Conservation (phyloP, 1,139 yeast species). For the Debaryomyces nepalensis region DNA sequence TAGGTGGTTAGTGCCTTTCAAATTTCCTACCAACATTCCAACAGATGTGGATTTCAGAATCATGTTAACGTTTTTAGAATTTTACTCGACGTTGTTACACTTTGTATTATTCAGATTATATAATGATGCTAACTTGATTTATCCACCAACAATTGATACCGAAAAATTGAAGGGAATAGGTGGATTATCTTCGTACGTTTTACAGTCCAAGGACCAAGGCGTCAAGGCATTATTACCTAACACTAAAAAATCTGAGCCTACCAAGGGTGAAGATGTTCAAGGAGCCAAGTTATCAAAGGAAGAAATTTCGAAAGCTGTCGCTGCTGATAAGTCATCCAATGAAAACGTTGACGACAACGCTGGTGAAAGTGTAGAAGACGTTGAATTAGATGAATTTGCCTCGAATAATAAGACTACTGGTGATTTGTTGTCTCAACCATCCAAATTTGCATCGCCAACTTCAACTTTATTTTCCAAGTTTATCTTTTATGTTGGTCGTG, state of each 20-base stretch:
- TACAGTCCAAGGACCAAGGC: slow-evolving; percentile 50
- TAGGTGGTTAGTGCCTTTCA: slow-evolving; percentile 96
- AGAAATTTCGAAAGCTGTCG: slow-evolving; percentile 55
- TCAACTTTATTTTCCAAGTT: slow-evolving; percentile 73
- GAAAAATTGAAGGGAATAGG: slow-evolving; percentile 82
- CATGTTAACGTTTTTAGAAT: slow-evolving; percentile 95
- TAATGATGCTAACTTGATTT: slow-evolving; percentile 80
- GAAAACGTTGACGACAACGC: slow-evolving; percentile 43
- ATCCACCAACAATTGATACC: slow-evolving; percentile 86
- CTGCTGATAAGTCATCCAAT: slow-evolving; percentile 50
- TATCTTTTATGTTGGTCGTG: slow-evolving; percentile 89
- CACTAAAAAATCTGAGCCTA: slow-evolving; percentile 23
- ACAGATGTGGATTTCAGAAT: slow-evolving; percentile 93
- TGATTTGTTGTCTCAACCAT: slow-evolving; percentile 82
- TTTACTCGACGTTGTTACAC: slow-evolving; percentile 88
- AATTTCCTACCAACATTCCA: slow-evolving; percentile 95
- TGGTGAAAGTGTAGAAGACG: slow-evolving; percentile 46
- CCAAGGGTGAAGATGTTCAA: slow-evolving; percentile 31
- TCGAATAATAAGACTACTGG: slow-evolving; percentile 67
- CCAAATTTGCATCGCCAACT: slow-evolving; percentile 59
- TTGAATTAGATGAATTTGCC: slow-evolving; percentile 70
- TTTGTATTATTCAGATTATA: slow-evolving; percentile 85
- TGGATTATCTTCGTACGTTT: slow-evolving; percentile 82
- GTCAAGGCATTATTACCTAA: slow-evolving; percentile 47
- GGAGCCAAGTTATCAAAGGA: slow-evolving; percentile 45